A percentile compares a stretch with the other conserved stretches of the same genome.
Conservation (phyloP, 1,284 basidiomycete genomes). For the Exobasidium rhododendri region DNA sequence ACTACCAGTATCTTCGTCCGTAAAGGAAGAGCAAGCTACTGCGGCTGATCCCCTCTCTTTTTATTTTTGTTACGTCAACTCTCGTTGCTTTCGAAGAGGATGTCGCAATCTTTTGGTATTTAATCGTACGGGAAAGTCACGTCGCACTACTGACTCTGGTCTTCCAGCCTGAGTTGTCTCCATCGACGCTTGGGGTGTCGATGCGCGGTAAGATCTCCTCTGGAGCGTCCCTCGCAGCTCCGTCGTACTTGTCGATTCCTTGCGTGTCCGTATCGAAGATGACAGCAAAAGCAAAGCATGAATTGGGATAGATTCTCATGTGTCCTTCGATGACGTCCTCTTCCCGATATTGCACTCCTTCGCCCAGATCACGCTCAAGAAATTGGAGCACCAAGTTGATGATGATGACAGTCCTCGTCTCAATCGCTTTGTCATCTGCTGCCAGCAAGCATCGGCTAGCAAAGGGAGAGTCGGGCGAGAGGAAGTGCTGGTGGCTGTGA, state of each 20-base stretch:
- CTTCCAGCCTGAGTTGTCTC: no score
- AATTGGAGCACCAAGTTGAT: neutral
- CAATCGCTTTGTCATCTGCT: neutral
- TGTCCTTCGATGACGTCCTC: neutral
- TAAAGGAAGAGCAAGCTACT: no score
- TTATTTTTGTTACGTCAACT: no score
- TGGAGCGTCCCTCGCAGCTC: neutral
- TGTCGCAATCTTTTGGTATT: no score
- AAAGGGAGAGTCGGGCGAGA: neutral
- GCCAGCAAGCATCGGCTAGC: neutral
- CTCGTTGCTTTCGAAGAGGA: no score
- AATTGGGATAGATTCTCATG: neutral
- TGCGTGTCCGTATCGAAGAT: neutral
- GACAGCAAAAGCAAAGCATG: neutral
- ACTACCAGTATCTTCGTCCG: no score
- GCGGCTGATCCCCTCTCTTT: no score
- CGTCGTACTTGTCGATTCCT: neutral
- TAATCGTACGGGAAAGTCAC: no score
- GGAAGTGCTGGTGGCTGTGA: neutral
- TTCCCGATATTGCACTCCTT: neutral
- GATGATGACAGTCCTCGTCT: neutral
- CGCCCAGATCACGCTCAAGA: neutral
- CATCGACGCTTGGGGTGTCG: neutral
- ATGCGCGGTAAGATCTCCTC: neutral
- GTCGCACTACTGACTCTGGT: no score